These are phyloP conservation scores for Alternaria sp. DNA, from an alignment of 2,329 filamentous ascomycete genomes.

Conservation along the genomic window DNA sequence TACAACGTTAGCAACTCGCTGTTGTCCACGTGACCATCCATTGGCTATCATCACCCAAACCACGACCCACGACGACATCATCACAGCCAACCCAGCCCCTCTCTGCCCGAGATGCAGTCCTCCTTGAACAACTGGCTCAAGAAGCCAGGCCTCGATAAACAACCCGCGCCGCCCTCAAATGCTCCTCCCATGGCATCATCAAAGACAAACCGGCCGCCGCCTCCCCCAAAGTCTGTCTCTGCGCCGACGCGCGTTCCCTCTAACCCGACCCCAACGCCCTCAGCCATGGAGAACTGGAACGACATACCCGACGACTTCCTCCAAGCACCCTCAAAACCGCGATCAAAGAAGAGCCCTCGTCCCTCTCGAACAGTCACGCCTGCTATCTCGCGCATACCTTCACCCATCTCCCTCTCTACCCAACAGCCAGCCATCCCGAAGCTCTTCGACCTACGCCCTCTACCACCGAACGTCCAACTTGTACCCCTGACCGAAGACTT, in stretches of 20 bases:
- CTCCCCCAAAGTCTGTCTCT: constrained; percentile 28
- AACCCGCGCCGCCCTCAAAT: constrained; percentile 21
- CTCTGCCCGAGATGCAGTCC: constrained; percentile 47
- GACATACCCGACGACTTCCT: constrained; percentile 38
- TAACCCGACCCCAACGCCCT: constrained; percentile 17
- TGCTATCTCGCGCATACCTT: constrained; percentile 21
- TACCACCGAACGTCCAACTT: constrained; percentile 60
- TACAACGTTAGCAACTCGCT: background rate
- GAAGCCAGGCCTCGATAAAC: constrained; percentile 48
- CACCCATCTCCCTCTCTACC: constrained; percentile 17
- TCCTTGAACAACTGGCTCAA: constrained; percentile 57
- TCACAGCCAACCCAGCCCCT: background rate
- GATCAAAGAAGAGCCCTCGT: constrained; percentile 33
- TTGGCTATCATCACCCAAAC: background rate
- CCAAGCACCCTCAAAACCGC: constrained; percentile 29
- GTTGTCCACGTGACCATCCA: background rate
- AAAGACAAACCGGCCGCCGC: constrained; percentile 19
- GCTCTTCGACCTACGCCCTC: constrained; percentile 38
- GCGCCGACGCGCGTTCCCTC: constrained; percentile 24
- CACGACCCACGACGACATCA: background rate
- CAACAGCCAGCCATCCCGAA: constrained; percentile 16
- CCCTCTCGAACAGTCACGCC: constrained; percentile 27
- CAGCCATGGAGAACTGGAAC: constrained; percentile 36
- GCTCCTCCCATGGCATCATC: background rate
- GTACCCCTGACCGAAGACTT: constrained; percentile 60